A percentile compares a stretch with the other conserved stretches of the same genome.
phyloP scores from a whole-genome alignment of 306 rosid species.

The Sophora flavescens region DNA sequence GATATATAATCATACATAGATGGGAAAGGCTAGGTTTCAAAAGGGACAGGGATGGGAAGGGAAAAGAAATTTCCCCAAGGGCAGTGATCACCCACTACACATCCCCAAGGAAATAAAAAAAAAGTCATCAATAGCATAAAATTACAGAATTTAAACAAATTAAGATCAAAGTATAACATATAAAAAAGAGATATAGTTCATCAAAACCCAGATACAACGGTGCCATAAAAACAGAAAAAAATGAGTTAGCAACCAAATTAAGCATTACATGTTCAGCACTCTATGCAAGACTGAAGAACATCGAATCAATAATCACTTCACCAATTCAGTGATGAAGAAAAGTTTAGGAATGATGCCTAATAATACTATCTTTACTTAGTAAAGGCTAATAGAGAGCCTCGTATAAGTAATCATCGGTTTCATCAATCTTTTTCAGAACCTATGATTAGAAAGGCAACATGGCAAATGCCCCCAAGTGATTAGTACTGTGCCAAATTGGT shows the following conservation, averaged over 20 bases:
- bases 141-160: conserved; percentile 26
- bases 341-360: conserved; percentile 12
- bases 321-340: conserved; percentile 28
- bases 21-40: conserved; percentile 21
- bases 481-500: conserved; percentile 33
- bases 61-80: conserved; percentile 17
- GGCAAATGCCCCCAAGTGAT: conserved; percentile 28
- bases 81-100: background rate
- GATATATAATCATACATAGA: conserved; percentile 9
- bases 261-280: conserved; percentile 37
- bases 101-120: conserved; percentile 39
- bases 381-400: conserved; percentile 5
- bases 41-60: conserved; percentile 14
- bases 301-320: conserved; percentile 35
- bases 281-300: conserved; percentile 12
- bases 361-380: conserved; percentile 34
- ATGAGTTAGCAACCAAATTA: conserved; percentile 31
- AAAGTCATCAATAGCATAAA: background rate
- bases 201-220: conserved; percentile 33
- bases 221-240: background rate
- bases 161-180: conserved; percentile 32
- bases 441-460: conserved; percentile 18
- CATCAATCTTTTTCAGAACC: too few species aligned
- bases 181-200: conserved; percentile 38
- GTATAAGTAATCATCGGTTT: too few species aligned